These are phyloP conservation scores for Panicum miliaceum DNA, from an alignment of 176 grass and related monocot genomes.

Conservation along the genomic window DNA sequence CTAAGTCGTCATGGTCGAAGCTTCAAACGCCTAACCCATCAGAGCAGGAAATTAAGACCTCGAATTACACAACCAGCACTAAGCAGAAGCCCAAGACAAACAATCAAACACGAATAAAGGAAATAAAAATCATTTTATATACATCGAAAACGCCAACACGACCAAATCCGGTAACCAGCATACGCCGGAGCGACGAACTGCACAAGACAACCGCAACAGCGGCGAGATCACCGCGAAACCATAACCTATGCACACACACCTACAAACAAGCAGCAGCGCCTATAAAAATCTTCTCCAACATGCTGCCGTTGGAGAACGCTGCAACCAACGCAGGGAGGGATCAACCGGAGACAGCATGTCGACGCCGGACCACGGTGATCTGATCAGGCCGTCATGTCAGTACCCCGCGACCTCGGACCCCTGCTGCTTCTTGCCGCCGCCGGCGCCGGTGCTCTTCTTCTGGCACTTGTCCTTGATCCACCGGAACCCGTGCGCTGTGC, in stretches of 20 bases:
- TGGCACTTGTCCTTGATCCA: constrained; percentile 92
- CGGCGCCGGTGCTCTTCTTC: constrained; percentile 36
- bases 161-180: neutral
- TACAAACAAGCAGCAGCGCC: neutral
- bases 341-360: neutral
- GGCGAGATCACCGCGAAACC: neutral
- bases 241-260: neutral
- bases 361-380: neutral
- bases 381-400: neutral
- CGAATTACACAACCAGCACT: neutral
- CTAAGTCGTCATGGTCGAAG: neutral
- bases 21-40: neutral
- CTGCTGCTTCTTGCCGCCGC: constrained; percentile 33
- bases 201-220: neutral
- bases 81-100: neutral
- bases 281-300: neutral
- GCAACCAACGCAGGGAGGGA: neutral
- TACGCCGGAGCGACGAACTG: neutral
- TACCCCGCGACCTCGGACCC: constrained; percentile 31
- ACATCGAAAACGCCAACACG: neutral
- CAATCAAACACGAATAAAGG: too few species aligned
- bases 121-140: neutral
- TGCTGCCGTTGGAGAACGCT: neutral
- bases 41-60: neutral
- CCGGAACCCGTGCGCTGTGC: constrained; percentile 60